Evolutionary conservation across 495 filamentous ascomycete genomes (phyloP).

Genomic region (Sporormia fimetaria): DNA sequence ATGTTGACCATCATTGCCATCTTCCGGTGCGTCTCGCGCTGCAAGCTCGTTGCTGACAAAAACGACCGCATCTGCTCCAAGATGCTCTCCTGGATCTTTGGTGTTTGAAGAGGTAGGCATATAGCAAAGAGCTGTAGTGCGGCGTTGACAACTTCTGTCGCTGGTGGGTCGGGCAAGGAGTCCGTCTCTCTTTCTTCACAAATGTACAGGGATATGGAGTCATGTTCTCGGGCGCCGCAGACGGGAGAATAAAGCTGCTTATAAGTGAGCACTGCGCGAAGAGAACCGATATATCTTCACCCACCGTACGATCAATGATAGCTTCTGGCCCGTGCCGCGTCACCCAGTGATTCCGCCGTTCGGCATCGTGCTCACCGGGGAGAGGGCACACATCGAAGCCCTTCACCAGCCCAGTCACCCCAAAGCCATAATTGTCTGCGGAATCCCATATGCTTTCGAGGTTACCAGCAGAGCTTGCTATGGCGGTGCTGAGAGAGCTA

Average conservation of each 20-base stretch:
- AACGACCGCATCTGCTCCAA: slow-evolving; percentile 86
- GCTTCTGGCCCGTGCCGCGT: slow-evolving; percentile 54
- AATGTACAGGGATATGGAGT: slow-evolving; percentile 73
- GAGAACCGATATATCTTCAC: slow-evolving; percentile 1
- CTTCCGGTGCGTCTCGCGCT: slow-evolving; percentile 77
- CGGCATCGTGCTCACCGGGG: slow-evolving; percentile 55
- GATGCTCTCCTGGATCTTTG: slow-evolving; percentile 90
- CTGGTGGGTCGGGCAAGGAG: slow-evolving; percentile 63
- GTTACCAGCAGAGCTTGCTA: slow-evolving; percentile 77
- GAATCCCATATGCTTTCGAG: slow-evolving; percentile 94
- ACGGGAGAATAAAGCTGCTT: slow-evolving; percentile 55
- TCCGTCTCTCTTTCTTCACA: slow-evolving; percentile 31
- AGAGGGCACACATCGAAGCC: slow-evolving; percentile 63
- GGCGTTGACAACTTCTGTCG: slow-evolving; percentile 86
- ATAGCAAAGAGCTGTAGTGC: slow-evolving; percentile 88
- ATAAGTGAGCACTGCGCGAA: slow-evolving; percentile 2
- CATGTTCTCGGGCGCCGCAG: slow-evolving; percentile 75
- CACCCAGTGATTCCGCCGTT: slow-evolving; percentile 47
- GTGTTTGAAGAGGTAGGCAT: slow-evolving; percentile 71
- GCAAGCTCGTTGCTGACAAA: slow-evolving; percentile 62
- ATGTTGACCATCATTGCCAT: slow-evolving; percentile 87
- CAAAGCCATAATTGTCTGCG: slow-evolving; percentile 88
- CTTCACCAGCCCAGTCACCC: slow-evolving; percentile 71
- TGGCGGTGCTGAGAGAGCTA: slow-evolving; percentile 78
- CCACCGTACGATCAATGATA: slow-evolving; percentile 54